Evolutionary conservation across 495 filamentous ascomycete genomes (phyloP), one percentile per base, ranked within the genome.

Genomic region (Penicillium egyptiacum): DNA sequence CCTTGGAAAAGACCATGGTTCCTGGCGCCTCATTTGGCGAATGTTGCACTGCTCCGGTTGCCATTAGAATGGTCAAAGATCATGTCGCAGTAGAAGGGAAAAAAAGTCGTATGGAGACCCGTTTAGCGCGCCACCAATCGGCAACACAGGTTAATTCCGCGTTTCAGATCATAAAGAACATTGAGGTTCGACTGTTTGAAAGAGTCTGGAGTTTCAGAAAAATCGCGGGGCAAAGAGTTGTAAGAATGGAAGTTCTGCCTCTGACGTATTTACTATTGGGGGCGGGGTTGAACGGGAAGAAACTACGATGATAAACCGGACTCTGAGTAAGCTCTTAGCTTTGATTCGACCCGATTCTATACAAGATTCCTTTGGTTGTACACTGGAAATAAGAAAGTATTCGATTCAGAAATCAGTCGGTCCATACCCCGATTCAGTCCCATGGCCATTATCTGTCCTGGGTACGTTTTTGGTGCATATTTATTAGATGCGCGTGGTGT

Each of bases 1-100:
- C 53, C 48, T 58, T 68, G 33, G 55, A 37, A 39, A 63, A 50
- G n/a, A 58, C 31, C 44, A 65, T 63, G 26, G 63, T 64, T 19
- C 54, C 57, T 58, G 72, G 70, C 42, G 69, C 67, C 55, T 75
- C 70, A 63, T 70, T 64, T 66, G 70, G 66, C 57, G 74, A 66
- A 58, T 70, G 74, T 48, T 79, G 67, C 62, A 77, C 64, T 57
- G 70, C 72, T 71, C 69, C 73, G 59, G 73, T 72, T 65, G 75
- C 71, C 75, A 79, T 77, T 69, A 61, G 62, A 65, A 69, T 64
- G 63, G 59, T 65, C 57, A 68, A 51, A 60, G 62, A 68, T 61
- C 72, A 76, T 75, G 45, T 71, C 72, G 45, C 59, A 55, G 66
- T 42, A 57, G 56, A 48, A 53, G 56, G 48, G 53, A 58, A 50